Evolutionary conservation across 1,139 yeast genomes (phyloP).

Genomic region (Kodamaea anthophila): DNA sequence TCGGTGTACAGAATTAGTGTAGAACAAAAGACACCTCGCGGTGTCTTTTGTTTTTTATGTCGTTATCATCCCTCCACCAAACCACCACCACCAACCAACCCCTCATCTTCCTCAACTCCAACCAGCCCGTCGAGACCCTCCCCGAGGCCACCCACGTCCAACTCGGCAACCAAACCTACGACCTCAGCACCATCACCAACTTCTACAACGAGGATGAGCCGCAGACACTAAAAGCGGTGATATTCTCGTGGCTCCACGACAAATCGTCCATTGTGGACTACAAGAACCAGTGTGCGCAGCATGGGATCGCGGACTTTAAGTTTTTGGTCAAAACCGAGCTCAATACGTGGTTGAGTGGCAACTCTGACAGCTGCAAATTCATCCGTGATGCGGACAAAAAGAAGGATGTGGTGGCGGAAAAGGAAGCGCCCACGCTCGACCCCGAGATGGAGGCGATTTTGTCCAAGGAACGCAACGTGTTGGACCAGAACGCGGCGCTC

Average conservation of each 20-base stretch:
- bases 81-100: conserved; percentile 21
- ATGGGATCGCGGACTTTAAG: conserved; percentile 64
- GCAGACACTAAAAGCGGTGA: conserved; percentile 55
- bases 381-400: conserved; percentile 20
- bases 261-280: conserved; percentile 80
- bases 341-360: conserved; percentile 73
- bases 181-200: conserved; percentile 46
- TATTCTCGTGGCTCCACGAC: conserved; percentile 75
- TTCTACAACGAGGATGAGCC: conserved; percentile 49
- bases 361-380: conserved; percentile 51
- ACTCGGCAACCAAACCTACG: conserved; percentile 21
- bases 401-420: conserved; percentile 2
- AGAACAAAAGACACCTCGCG: too few relatives aligned
- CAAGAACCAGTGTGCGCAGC: conserved; percentile 62
- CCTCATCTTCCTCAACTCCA: conserved; percentile 19
- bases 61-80: conserved; percentile 10
- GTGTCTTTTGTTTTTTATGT: too few relatives aligned
- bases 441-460: conserved; percentile 52
- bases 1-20: too few relatives aligned
- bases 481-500: conserved; percentile 75
- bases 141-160: conserved; percentile 32
- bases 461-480: conserved; percentile 56
- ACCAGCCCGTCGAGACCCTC: conserved; percentile 21
- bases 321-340: conserved; percentile 85
- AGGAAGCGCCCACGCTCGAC: conserved; percentile 16